Conservation (phyloP, 169 alveolate species). For the Plasmodium blacklocki region DNA sequence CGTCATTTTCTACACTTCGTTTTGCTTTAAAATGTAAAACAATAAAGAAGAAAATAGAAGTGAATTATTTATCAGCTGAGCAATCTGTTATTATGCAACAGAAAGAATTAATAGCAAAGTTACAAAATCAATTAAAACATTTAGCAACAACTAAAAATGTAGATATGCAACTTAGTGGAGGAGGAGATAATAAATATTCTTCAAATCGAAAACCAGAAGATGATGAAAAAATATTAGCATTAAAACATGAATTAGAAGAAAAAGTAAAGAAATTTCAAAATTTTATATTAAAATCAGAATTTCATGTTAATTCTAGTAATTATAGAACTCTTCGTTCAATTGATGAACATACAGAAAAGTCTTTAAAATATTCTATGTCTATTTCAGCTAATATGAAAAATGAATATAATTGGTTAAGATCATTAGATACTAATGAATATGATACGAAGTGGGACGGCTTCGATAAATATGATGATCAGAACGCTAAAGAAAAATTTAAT, state of each 20-base stretch:
- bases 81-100: constrained; percentile 87
- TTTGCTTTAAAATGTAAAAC: constrained; percentile 84
- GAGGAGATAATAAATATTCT: constrained; percentile 8
- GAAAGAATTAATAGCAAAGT: constrained; percentile 82
- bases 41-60: constrained; percentile 74
- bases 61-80: constrained; percentile 84
- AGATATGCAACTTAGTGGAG: constrained; percentile 38
- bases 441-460: constrained; percentile 67
- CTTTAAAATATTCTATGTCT: constrained; percentile 67
- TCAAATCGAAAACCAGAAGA: constrained; percentile 54
- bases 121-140: constrained; percentile 71
- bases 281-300: constrained; percentile 83
- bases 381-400: constrained; percentile 50
- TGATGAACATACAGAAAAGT: constrained; percentile 64
- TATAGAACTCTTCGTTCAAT: constrained; percentile 63
- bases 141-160: constrained; percentile 56
- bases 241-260: constrained; percentile 82
- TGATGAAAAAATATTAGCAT: constrained; percentile 73
- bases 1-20: constrained; percentile 84
- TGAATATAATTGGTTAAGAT: constrained; percentile 71
- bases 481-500: constrained; percentile 60
- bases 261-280: constrained; percentile 85
- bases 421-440: constrained; percentile 72
- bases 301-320: constrained; percentile 43
- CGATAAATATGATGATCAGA: constrained; percentile 73